Conservation (phyloP, 768 basidiomycete genomes). For the Auriscalpium microsporum region DNA sequence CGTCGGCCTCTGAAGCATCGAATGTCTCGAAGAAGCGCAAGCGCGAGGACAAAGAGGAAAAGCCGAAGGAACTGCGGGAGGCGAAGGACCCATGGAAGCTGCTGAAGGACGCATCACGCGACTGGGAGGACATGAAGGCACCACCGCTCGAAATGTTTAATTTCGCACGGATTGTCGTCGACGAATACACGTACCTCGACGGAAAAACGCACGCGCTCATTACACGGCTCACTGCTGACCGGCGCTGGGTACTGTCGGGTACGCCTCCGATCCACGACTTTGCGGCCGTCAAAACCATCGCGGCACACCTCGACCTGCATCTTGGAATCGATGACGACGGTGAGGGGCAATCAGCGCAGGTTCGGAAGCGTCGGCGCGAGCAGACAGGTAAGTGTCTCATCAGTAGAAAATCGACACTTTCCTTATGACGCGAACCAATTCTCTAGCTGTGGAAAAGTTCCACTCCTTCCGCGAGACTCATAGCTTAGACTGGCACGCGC, state of each 20-base stretch:
- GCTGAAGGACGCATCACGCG: conserved; percentile 46
- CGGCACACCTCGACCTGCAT: conserved; percentile 82
- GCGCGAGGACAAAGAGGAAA: conserved; percentile 19
- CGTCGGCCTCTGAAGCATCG: conserved; percentile 28
- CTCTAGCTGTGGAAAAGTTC: conserved; percentile 78
- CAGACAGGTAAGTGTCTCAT: conserved; percentile 56
- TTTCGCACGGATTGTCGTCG: conserved; percentile 80
- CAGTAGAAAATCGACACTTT: neutral
- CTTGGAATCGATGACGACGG: conserved; percentile 86
- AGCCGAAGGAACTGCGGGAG: conserved; percentile 33
- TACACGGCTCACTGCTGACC: conserved; percentile 64
- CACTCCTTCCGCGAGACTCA: conserved; percentile 95
- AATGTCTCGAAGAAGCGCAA: conserved; percentile 39
- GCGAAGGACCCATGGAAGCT: conserved; percentile 75
- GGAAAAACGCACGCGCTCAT: conserved; percentile 74
- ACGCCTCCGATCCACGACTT: conserved; percentile 93
- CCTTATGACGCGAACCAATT: conserved; percentile 15
- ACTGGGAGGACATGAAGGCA: conserved; percentile 73
- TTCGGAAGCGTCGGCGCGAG: conserved; percentile 75
- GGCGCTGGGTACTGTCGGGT: conserved; percentile 94
- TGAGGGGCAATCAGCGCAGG: conserved; percentile 65
- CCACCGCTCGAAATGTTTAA: conserved; percentile 92
- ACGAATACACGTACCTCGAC: conserved; percentile 90
- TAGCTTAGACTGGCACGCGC: conserved; percentile 85
- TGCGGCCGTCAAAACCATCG: conserved; percentile 82